Conservation (phyloP, 345 rosid species). For the Acer saccharum region DNA sequence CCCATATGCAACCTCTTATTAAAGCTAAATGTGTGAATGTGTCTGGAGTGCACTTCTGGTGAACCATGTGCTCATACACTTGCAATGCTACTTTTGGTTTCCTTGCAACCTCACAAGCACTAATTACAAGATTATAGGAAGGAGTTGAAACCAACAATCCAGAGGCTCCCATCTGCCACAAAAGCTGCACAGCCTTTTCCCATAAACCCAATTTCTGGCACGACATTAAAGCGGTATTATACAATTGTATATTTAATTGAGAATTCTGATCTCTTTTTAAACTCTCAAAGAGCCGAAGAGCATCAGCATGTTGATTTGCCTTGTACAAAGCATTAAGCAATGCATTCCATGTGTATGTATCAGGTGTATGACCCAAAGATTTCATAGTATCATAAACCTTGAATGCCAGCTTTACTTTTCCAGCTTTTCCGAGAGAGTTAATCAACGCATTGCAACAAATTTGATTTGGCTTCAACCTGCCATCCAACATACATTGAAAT, state of each 20-base stretch:
- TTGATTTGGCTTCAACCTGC: constrained; percentile 55
- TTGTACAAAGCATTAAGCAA: constrained; percentile 60
- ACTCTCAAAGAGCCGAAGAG: constrained; percentile 66
- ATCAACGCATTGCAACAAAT: constrained; percentile 72
- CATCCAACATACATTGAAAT: constrained; percentile 55
- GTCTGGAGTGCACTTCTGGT: constrained; percentile 51
- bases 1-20: constrained; percentile 76
- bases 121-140: constrained; percentile 67
- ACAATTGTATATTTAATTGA: constrained; percentile 51
- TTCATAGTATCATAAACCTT: constrained; percentile 47
- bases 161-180: constrained; percentile 73
- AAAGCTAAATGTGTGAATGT: constrained; percentile 70
- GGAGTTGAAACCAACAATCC: constrained; percentile 49
- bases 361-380: constrained; percentile 60
- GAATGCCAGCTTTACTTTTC: constrained; percentile 59
- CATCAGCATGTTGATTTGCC: constrained; percentile 55
- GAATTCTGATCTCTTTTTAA: constrained; percentile 38
- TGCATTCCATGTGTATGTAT: constrained; percentile 81
- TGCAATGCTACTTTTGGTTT: constrained; percentile 67
- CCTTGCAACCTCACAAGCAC: constrained; percentile 71
- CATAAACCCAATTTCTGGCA: constrained; percentile 79
- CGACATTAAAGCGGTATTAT: constrained; percentile 61
- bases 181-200: constrained; percentile 75
- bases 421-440: constrained; percentile 68
- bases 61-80: constrained; percentile 73